Evolutionary conservation across 2,329 filamentous ascomycete species (phyloP).

Genomic region (Daldinia sp.): DNA sequence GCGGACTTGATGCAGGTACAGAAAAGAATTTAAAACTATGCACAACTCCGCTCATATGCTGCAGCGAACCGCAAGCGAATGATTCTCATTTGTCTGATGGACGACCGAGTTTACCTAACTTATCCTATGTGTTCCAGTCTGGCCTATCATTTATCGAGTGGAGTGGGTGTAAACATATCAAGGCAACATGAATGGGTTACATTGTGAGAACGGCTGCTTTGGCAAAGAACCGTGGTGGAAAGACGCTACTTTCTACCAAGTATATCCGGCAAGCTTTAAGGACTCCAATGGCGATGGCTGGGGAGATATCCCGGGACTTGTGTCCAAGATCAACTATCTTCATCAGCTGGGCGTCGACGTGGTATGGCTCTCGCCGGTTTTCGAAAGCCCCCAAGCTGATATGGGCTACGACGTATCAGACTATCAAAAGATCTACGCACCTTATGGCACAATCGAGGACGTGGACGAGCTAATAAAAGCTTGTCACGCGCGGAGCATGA

Average conservation of each 20-base stretch:
- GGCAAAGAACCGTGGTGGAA: conserved; percentile 61
- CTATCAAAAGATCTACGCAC: conserved; percentile 73
- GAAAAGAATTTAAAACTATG: neutral
- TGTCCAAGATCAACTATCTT: conserved; percentile 73
- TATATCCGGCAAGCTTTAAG: conserved; percentile 70
- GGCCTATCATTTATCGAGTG: neutral
- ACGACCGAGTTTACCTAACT: neutral
- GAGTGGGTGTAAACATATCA: neutral
- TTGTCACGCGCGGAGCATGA: conserved; percentile 71
- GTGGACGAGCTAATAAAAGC: conserved; percentile 72
- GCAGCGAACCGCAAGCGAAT: neutral
- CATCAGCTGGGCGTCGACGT: conserved; percentile 71
- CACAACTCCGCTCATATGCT: neutral
- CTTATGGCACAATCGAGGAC: conserved; percentile 75
- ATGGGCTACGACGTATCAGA: conserved; percentile 81
- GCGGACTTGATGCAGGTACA: conserved; percentile 9
- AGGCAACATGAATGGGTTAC: conserved; percentile 52
- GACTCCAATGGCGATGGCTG: conserved; percentile 71
- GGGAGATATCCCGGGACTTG: conserved; percentile 74
- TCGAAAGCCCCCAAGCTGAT: conserved; percentile 70
- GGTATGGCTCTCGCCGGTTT: conserved; percentile 69
- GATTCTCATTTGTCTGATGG: conserved; percentile 6
- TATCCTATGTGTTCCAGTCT: neutral
- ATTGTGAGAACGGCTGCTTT: conserved; percentile 49
- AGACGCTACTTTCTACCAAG: conserved; percentile 61